Base-by-base conservation (phyloP, 1,284 basidiomycete species). In the Stereum hirsutum region DNA sequence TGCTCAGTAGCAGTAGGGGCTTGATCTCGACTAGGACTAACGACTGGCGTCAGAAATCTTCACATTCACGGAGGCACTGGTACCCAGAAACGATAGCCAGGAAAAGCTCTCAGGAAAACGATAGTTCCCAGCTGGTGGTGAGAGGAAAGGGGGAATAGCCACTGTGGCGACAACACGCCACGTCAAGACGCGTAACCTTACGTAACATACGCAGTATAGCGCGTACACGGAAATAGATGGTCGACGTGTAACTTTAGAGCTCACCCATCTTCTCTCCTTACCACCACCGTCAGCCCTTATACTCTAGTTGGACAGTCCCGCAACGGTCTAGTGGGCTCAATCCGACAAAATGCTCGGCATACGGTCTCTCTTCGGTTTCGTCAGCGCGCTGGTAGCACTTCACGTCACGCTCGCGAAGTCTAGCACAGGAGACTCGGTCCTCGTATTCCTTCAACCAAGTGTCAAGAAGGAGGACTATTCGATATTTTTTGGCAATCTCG, bases 391-490 rank as follows among this genome's bases (percentile, higher is more conserved):
- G n/a, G n/a, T n/a, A n/a, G n/a, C n/a, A n/a, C n/a, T n/a, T n/a
- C n/a, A n/a, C n/a, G 51, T 66, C 21, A 62, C 64, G 7, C 54
- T 64, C 40, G 87, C 87, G 45, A 78, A 74, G 54, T 91, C 89
- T n/a, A 85, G 87, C 58, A 74, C 82, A 2, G 89, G 89, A 8
- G 75, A 89, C 59, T 81, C 80, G 31, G 83, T 96, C 12, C 75
- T 96, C 20, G 85, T 95, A 43, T 71, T 95, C 11, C 70, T 92
- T 37, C 89, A 95, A 56, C 75, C 80, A 4, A 69, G 68, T 42
- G 62, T 82, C 24, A 69, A 77, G 54, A 67, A 63, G 55, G 72
- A 75, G 42, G 73, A 85, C 51, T 95, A 85, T 60, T 83, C 84
- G 14, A 66, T 79, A 54, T 93, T 94, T 74, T 93, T 90, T 63